Conservation (phyloP, 257 asterid genomes). For the Solanum neorickii region DNA sequence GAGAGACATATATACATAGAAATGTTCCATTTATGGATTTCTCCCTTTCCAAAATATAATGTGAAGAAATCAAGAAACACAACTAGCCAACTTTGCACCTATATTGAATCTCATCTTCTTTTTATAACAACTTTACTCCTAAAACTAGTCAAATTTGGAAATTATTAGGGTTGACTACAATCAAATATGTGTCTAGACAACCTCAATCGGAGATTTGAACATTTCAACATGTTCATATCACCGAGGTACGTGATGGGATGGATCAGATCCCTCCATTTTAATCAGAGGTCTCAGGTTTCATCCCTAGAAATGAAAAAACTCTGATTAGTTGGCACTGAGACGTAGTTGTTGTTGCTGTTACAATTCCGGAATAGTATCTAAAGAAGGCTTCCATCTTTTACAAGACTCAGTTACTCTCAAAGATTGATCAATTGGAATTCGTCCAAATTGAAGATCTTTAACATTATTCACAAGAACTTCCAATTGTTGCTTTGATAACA, state of each 20-base stretch:
- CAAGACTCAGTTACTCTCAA: neutral
- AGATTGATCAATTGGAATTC: slow-evolving; percentile 7
- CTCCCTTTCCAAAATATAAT: neutral
- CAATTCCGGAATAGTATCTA: slow-evolving; percentile 40
- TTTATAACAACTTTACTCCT: neutral
- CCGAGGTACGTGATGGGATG: neutral
- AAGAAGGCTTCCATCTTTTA: slow-evolving; percentile 41
- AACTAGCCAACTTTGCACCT: neutral
- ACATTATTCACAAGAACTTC: slow-evolving; percentile 24
- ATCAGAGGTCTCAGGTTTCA: accelerated
- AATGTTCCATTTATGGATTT: neutral
- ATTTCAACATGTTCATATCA: neutral
- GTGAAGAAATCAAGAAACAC: neutral
- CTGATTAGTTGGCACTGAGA: neutral
- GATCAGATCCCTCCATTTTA: neutral
- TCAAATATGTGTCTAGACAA: neutral
- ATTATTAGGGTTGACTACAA: neutral
- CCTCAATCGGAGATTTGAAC: accelerated
- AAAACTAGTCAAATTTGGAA: neutral
- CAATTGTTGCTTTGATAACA: slow-evolving; percentile 39
- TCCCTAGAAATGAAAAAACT: neutral
- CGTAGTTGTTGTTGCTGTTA: neutral
- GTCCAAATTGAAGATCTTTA: slow-evolving; percentile 16
- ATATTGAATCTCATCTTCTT: neutral
- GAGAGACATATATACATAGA: neutral